Evolutionary conservation across 768 basidiomycete genomes (phyloP).

Genomic region (Kwoniella heveanensis): DNA sequence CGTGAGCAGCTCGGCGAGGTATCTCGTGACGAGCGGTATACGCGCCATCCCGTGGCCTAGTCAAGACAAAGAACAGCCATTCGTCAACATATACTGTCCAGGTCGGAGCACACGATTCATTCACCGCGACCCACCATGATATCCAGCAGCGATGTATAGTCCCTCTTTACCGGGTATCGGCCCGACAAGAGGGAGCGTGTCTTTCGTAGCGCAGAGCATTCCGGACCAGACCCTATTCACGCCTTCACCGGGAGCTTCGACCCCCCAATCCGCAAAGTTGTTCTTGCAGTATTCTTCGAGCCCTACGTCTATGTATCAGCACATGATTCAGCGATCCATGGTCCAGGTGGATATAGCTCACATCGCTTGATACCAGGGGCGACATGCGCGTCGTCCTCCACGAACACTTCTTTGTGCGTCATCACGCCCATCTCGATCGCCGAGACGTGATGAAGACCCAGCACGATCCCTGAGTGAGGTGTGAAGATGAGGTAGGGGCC

Average conservation of each 20-base stretch:
- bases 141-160: conserved; percentile 39
- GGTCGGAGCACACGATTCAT: too few species aligned
- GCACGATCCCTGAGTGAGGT: conserved; percentile 23
- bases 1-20: conserved; percentile 34
- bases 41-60: conserved; percentile 47
- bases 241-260: conserved; percentile 37
- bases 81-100: too few species aligned
- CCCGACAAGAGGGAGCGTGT: conserved; percentile 46
- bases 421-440: conserved; percentile 14
- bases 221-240: conserved; percentile 40
- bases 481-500: conserved; percentile 32
- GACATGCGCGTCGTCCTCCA: conserved; percentile 22
- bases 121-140: conserved; percentile 35
- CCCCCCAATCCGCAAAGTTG: conserved; percentile 37
- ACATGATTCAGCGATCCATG: too few species aligned
- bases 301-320: too few species aligned
- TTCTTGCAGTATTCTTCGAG: conserved; percentile 30
- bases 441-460: conserved; percentile 17
- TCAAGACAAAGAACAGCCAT: background rate
- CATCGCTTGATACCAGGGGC: conserved; percentile 14
- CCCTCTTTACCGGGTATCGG: conserved; percentile 34
- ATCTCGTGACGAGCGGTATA: conserved; percentile 33
- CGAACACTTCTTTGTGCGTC: conserved; percentile 21
- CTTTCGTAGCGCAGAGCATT: conserved; percentile 35
- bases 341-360: conserved; percentile 2